Evolutionary conservation across 2,329 filamentous ascomycete genomes (phyloP), one percentile per base, ranked within the genome.

Genomic region (Cytospora piceae): DNA sequence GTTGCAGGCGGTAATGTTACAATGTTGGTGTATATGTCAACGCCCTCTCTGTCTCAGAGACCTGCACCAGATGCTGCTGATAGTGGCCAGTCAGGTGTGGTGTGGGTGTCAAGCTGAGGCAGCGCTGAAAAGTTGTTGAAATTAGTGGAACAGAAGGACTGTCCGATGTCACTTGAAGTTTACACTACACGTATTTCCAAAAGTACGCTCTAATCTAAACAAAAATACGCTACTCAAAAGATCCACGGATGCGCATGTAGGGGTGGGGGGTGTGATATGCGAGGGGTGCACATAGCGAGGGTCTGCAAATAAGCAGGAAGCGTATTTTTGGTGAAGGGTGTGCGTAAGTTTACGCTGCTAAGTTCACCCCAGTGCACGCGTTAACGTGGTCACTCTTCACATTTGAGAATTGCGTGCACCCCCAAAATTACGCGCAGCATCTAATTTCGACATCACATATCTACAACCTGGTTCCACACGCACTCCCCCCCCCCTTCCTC

Each of bases 1-100:
- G 60, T 62, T 56, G 60, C 60, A 62, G 60, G 55, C 55, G 60
- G 60, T 42, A 54, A 62, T 62, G 37, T 34, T 49, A 62, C 37
- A 37, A 49, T 56, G 60, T 12, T 27, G 14, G 52, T 34, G 60
- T 62, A 37, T 39, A 49, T 55, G 60, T 37, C 20, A 55, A 37
- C 46, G 52, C 52, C 54, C 34, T 39, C 46, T 62, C 31, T 56
- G 60, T 62, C 39, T 55, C 37, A 27, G 37, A 62, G 34, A 37
- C 37, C 27, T 62, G 52, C 52, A 49, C 12, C 12, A 39, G 39
- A n/a, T 31, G 52, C 22, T 31, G 32, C 52, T 31, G 20, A 42
- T 20, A 7, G 12, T 9, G 3, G 0, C 8, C 27, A 46, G 31
- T 52, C 34, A 54, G 60, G 5, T 15, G 0, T 29, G 27, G 27